These are phyloP conservation scores for Zygoascus ofunaensis DNA, from an alignment of 805 yeast species.

Conservation along the genomic window DNA sequence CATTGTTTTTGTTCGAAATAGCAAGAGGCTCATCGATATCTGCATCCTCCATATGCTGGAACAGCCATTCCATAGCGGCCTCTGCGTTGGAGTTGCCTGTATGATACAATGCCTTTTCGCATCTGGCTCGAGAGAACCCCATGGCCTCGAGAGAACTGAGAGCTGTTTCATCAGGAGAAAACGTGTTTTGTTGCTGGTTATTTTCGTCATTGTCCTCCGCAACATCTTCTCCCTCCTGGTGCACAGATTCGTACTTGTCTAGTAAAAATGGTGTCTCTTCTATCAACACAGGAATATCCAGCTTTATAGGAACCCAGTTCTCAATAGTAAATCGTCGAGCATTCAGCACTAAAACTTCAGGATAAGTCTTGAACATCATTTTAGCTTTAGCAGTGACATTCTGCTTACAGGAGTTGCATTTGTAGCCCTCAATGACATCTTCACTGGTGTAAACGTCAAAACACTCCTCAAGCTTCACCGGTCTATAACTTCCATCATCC, in stretches of 20 bases:
- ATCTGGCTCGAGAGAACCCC: slow-evolving; percentile 78
- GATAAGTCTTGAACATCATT: slow-evolving; percentile 51
- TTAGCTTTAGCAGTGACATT: slow-evolving; percentile 32
- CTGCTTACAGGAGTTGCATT: slow-evolving; percentile 46
- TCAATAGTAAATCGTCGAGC: slow-evolving; percentile 74
- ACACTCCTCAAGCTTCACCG: slow-evolving; percentile 42
- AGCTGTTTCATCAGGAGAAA: slow-evolving; percentile 46
- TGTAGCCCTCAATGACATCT: slow-evolving; percentile 50
- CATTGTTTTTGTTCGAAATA: slow-evolving; percentile 20
- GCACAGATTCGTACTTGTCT: slow-evolving; percentile 33
- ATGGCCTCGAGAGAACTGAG: slow-evolving; percentile 52
- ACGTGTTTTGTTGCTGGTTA: slow-evolving; percentile 22
- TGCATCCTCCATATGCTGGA: slow-evolving; percentile 79
- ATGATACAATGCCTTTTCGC: slow-evolving; percentile 55
- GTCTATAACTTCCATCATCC: slow-evolving; percentile 42
- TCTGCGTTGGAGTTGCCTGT: slow-evolving; percentile 63
- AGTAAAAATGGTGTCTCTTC: slow-evolving; percentile 41
- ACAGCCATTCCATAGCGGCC: slow-evolving; percentile 81
- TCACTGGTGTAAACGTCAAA: slow-evolving; percentile 37
- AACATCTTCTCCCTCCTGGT: slow-evolving; percentile 34
- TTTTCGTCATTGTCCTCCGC: slow-evolving; percentile 33
- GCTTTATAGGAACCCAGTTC: slow-evolving; percentile 84
- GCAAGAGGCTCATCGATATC: slow-evolving; percentile 60
- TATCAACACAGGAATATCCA: slow-evolving; percentile 58
- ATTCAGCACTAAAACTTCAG: slow-evolving; percentile 59